These are phyloP conservation scores for Solanum raphanifolium DNA, from an alignment of 257 asterid species.

Conservation along the genomic window DNA sequence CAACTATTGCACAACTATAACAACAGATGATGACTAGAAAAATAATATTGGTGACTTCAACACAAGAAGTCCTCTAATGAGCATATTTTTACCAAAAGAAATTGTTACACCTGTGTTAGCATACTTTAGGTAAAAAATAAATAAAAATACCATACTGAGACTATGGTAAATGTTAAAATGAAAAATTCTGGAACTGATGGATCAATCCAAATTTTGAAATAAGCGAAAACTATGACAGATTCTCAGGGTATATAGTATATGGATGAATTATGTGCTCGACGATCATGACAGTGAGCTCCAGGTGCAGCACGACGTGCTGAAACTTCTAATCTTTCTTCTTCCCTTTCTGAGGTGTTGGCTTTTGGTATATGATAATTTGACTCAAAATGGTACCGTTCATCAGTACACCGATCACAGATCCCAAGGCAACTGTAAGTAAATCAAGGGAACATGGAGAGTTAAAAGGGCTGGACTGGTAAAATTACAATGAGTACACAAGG, in stretches of 20 bases:
- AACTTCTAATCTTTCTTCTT: slow-evolving; percentile 59
- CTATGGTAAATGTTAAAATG: not conserved
- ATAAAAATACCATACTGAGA: not conserved
- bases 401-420: slow-evolving; percentile 65
- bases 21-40: not conserved
- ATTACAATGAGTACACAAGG: not conserved
- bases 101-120: not conserved
- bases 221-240: not conserved
- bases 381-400: slow-evolving; percentile 83
- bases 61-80: not conserved
- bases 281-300: not conserved
- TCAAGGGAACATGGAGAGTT: slow-evolving; percentile 1
- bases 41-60: not conserved
- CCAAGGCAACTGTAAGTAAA: slow-evolving; percentile 53
- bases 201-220: not conserved
- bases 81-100: not conserved
- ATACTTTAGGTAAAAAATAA: not conserved
- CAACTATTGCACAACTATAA: not conserved
- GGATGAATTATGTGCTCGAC: not conserved
- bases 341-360: slow-evolving; percentile 47
- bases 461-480: not conserved
- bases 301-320: not conserved
- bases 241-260: not conserved
- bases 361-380: slow-evolving; percentile 64
- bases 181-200: not conserved